A percentile compares a stretch with the other conserved stretches of the same genome.
Conservation (phyloP, 768 basidiomycete species). For the Leccinum disarticulatum region DNA sequence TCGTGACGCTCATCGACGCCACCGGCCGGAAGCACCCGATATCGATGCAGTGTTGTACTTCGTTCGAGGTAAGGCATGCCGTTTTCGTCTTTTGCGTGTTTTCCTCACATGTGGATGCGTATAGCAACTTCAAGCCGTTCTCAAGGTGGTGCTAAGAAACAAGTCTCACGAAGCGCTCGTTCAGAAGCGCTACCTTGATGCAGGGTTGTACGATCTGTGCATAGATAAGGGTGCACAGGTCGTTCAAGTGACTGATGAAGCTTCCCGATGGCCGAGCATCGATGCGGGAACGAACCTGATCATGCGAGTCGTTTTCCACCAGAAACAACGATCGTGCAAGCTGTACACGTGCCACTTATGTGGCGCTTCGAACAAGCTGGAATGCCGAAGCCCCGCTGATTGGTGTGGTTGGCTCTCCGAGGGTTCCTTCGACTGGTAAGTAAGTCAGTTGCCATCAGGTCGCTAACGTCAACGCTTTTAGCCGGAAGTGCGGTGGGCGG, state of each 20-base stretch:
- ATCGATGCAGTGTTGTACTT: slow-evolving; percentile 25
- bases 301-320: slow-evolving; percentile 25
- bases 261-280: slow-evolving; percentile 23
- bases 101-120: slow-evolving; percentile 1
- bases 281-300: slow-evolving; percentile 26
- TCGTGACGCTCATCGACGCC: slow-evolving; percentile 26
- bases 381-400: slow-evolving; percentile 8
- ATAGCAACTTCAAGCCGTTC: slow-evolving; percentile 25
- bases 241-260: slow-evolving; percentile 21
- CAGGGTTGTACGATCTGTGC: slow-evolving; percentile 21
- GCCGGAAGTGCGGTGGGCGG: slow-evolving; percentile 21
- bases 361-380: slow-evolving; percentile 19
- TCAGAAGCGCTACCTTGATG: slow-evolving; percentile 27
- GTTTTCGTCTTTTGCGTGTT: neutral
- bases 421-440: slow-evolving; percentile 27
- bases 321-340: slow-evolving; percentile 14
- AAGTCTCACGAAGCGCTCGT: slow-evolving; percentile 21
- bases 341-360: slow-evolving; percentile 21
- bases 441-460: neutral
- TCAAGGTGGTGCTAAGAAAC: slow-evolving; percentile 16
- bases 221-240: slow-evolving; percentile 27
- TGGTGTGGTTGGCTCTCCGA: slow-evolving; percentile 25
- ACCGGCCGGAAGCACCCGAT: slow-evolving; percentile 29
- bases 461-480: neutral
- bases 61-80: slow-evolving; percentile 21